Base-by-base conservation (phyloP, 176 grass and related monocot genomes). In the Rhynchospora pubera region DNA sequence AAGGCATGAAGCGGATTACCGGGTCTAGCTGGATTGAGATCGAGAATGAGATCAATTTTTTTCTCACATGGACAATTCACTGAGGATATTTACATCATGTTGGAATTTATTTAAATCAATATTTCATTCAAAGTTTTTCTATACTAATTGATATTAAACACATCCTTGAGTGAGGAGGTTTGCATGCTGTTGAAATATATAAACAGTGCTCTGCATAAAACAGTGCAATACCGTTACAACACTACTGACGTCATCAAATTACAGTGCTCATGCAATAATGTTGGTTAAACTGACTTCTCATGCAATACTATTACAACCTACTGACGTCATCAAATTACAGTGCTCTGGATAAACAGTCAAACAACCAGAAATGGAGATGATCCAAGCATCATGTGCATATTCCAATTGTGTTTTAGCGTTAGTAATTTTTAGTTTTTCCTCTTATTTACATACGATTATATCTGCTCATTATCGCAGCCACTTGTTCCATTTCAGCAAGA, bases 11-110 rank as follows among this genome's bases (percentile, higher is more conserved):
- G 87, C 91, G 85, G 77, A 94, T 90, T 85, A 91, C 90, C 22
- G 94, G 94, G 55, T 94, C 85, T 76, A 97, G 94, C 82, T 97
- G 94, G 90, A 94, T 92, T 85, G 94, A 97, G 62, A 88, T 97
- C 23, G 82, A 94, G n/a, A n/a, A n/a, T n/a, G n/a, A n/a, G n/a
- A 88, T 97, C 23, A 84, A 94, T 97, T 70, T n/a, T n/a, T 91
- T 97, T 97, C 80, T 88, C 80, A 64, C 92, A 86, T 88, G 92
- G 84, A 91, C 62, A 14, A 88, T 94, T 85, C 86, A 78, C 3
- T 50, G 75, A 89, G 84, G 90, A 93, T 21, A 94, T 98, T 80
- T 93, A 94, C 88, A 75, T 26, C 22, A 75, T 88, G n/a, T 85
- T 98, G 47, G 72, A 86, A 81, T 87, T 97, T 32, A 14, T 30